phyloP scores from a whole-genome alignment of 2,329 filamentous ascomycete genomes.

The Hypoxylon sp. region DNA sequence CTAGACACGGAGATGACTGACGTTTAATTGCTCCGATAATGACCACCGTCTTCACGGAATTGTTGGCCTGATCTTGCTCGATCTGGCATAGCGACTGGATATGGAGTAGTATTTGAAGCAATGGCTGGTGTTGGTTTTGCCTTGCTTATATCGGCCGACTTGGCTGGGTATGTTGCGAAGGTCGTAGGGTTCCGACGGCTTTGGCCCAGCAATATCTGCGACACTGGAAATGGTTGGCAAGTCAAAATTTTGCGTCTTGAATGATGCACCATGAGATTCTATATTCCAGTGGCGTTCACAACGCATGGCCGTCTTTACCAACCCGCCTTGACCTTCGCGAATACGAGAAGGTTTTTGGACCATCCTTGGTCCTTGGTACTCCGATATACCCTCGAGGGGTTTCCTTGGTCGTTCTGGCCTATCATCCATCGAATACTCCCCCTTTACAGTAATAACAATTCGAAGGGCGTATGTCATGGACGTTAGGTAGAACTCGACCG shows the following conservation, averaged over 20 bases:
- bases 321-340: constrained; percentile 29
- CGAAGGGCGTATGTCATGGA: constrained; percentile 24
- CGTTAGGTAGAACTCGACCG: constrained; percentile 10
- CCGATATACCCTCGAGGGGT: constrained; percentile 15
- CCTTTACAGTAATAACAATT: constrained; percentile 9
- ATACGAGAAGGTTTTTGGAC: constrained; percentile 26
- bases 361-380: constrained; percentile 37
- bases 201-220: constrained; percentile 38
- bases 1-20: constrained; percentile 73
- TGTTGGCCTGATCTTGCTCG: constrained; percentile 50
- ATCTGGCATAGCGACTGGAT: constrained; percentile 52
- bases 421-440: constrained; percentile 19
- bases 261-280: constrained; percentile 43
- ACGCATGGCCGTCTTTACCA: constrained; percentile 34
- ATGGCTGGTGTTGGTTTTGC: constrained; percentile 47
- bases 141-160: constrained; percentile 50
- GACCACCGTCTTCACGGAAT: constrained; percentile 45
- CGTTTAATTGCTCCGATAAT: constrained; percentile 58
- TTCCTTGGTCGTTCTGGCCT: constrained; percentile 21
- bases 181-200: constrained; percentile 30
- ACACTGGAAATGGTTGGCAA: constrained; percentile 39
- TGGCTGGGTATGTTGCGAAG: constrained; percentile 52
- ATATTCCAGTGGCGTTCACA: constrained; percentile 31
- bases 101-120: constrained; percentile 49
- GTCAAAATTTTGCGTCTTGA: constrained; percentile 40